Evolutionary conservation across 805 yeast species (phyloP).

Genomic region (Cyberlindnera veronae): DNA sequence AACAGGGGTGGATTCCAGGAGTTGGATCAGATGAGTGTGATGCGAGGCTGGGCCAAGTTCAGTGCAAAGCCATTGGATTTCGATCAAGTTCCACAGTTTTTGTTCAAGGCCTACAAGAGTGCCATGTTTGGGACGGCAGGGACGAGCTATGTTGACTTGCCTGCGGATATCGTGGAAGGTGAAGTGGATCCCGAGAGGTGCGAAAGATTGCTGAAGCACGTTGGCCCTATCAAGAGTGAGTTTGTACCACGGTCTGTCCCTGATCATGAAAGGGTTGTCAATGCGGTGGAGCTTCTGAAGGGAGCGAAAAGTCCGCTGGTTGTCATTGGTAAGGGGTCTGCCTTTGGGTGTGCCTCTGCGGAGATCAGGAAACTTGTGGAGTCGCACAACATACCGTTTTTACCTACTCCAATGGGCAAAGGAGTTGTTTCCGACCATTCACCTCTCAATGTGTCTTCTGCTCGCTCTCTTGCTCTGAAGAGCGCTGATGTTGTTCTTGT

Average conservation of each 20-base stretch:
- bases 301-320: constrained; percentile 47
- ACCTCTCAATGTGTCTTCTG: constrained; percentile 52
- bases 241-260: constrained; percentile 34
- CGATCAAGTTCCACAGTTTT: constrained; percentile 34
- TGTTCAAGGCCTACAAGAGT: constrained; percentile 45
- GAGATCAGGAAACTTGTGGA: constrained; percentile 40
- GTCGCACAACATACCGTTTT: constrained; percentile 45
- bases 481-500: constrained; percentile 56
- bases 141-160: constrained; percentile 58
- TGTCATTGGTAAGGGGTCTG: constrained; percentile 66
- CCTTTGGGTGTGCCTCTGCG: constrained; percentile 41
- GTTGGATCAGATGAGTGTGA: constrained; percentile 55
- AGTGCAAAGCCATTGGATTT: constrained; percentile 40
- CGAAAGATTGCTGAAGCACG: background rate
- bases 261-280: constrained; percentile 31
- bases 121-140: constrained; percentile 54
- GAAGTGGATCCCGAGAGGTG: background rate
- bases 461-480: constrained; percentile 56
- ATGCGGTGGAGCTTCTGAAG: constrained; percentile 34
- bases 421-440: constrained; percentile 57
- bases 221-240: constrained; percentile 7
- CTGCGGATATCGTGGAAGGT: constrained; percentile 51
- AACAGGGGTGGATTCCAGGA: constrained; percentile 70
- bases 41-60: constrained; percentile 48
- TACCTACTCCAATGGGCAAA: constrained; percentile 80